These are phyloP conservation scores for Metroxylon sagu DNA, from an alignment of 176 grass and related monocot genomes.

Conservation along the genomic window DNA sequence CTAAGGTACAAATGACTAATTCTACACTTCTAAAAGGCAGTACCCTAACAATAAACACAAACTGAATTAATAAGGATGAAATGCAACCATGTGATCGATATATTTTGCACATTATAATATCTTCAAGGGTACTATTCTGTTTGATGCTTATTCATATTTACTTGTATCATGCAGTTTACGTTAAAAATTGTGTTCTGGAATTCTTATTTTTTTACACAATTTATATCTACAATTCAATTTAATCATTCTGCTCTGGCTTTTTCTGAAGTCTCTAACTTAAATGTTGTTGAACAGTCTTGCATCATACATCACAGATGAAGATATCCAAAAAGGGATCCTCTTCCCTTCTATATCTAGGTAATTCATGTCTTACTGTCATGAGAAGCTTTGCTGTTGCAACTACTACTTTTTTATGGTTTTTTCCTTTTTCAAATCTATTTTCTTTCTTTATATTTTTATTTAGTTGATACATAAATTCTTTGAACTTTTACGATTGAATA, in stretches of 20 bases:
- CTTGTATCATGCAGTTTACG: too few species aligned
- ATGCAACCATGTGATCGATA: too few species aligned
- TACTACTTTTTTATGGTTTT: neutral
- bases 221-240: neutral
- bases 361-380: conserved; percentile 7
- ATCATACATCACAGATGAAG: conserved; percentile 92
- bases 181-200: too few species aligned
- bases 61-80: too few species aligned
- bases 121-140: too few species aligned
- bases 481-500: too few species aligned
- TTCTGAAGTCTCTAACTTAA: neutral
- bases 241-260: neutral
- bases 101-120: too few species aligned
- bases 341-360: conserved; percentile 85
- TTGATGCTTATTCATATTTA: too few species aligned
- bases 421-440: neutral
- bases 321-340: conserved; percentile 73
- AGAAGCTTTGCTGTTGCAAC: neutral
- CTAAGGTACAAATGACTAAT: too few species aligned
- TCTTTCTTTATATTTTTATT: neutral
- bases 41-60: too few species aligned
- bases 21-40: too few species aligned
- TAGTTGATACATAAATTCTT: too few species aligned
- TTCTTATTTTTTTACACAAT: neutral
- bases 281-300: conserved; percentile 49